Base-by-base conservation (phyloP, 495 filamentous ascomycete species). In the Bacidia gigantensis region DNA sequence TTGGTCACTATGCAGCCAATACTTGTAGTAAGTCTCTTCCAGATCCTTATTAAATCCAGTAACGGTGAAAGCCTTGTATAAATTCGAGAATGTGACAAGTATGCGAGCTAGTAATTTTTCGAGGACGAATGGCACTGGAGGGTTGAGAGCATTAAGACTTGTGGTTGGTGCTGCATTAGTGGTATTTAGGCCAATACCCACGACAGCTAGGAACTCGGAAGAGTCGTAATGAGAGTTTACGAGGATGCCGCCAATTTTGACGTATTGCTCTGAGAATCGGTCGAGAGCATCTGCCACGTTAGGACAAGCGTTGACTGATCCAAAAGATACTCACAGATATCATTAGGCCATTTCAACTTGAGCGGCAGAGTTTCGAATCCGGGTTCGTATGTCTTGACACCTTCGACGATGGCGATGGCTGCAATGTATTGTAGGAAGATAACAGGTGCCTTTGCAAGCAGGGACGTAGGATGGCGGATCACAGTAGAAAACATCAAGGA, bases 261-360 rank as follows among this genome's bases (percentile, higher is more conserved):
- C 81, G 62, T 87, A 93, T 11, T 73, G 64, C 29, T 79, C 73
- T 25, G 77, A 67, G 24, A 69, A 66, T 1, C 87, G 88, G 60
- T 89, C 86, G 11, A 76, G 71, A 0, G 86, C 89, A 63, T 89
- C 79, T 82, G 52, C 21, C 12, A 24, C 11, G n/a, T 58, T 25
- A 55, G 47, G 21, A 42, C 11, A 49, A 40, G 23, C 1, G 3
- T 11, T 21, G n/a, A n/a, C 35, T 18, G n/a, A 12, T 11, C 23
- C 11, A 21, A n/a, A n/a, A n/a, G n/a, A n/a, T n/a, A 51, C 64
- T 39, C 63, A 76, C 69, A 96, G 54, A 98, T 86, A 63, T 98
- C 92, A 56, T 98, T 98, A 7, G 92, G 92, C 92, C 92, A 98
- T 67, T 98, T 98, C 29, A 98, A 62, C 64, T 86, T 87, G 35